phyloP scores from a whole-genome alignment of 257 asterid genomes.

The Nemophila menziesii region DNA sequence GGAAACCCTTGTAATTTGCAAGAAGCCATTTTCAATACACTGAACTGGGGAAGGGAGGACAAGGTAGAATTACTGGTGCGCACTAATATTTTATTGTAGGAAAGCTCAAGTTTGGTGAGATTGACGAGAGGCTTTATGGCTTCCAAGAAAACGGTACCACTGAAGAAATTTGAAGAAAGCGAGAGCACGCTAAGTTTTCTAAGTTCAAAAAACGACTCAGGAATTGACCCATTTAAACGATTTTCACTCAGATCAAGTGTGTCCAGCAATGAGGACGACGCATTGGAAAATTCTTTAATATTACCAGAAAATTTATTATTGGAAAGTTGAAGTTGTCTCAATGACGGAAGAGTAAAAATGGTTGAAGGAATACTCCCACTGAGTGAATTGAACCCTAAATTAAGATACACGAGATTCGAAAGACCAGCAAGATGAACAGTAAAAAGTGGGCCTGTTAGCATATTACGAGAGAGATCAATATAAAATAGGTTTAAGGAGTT shows the following conservation, averaged over 20 bases:
- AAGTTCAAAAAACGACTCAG: constrained; percentile 17
- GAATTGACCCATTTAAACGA: constrained; percentile 20
- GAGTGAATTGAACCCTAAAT: constrained; percentile 16
- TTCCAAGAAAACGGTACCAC: constrained; percentile 8
- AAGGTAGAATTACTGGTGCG: constrained; percentile 10
- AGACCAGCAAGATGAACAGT: constrained; percentile 19
- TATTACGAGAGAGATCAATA: constrained; percentile 13
- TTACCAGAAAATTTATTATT: constrained; percentile 21
- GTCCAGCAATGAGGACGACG: constrained; percentile 5
- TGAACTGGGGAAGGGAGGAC: constrained; percentile 12
- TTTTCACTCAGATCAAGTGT: constrained; percentile 17
- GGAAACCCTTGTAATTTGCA: constrained; percentile 37
- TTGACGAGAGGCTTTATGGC: constrained; percentile 16
- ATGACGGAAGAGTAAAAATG: constrained; percentile 22
- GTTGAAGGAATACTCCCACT: constrained; percentile 15
- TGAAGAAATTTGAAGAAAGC: constrained; percentile 23
- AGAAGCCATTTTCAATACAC: constrained; percentile 32
- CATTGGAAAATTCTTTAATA: not conserved
- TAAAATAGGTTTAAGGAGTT: constrained; percentile 15
- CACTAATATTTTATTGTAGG: constrained; percentile 35
- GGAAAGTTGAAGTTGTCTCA: constrained; percentile 19
- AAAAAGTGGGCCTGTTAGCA: constrained; percentile 16
- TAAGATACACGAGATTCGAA: constrained; percentile 8
- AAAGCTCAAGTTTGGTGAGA: constrained; percentile 40
- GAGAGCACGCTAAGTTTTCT: constrained; percentile 10